Evolutionary conservation across 2,329 filamentous ascomycete species (phyloP), one percentile per base, ranked within the genome.

Genomic region (Ophiosphaerella narmari): DNA sequence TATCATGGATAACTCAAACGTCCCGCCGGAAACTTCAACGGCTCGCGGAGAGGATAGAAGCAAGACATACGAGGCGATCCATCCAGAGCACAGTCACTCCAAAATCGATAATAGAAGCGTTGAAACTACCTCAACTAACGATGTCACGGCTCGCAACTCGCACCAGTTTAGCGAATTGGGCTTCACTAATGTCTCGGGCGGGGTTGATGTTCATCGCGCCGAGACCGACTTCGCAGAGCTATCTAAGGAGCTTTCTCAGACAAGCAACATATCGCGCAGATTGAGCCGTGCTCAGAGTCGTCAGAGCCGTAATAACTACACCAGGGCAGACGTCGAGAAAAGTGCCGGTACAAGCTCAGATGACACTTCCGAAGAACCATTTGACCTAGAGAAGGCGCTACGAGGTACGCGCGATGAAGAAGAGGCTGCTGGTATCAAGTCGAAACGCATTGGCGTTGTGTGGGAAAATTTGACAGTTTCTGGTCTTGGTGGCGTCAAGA

Each of bases 381-480:
- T 94, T 72, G 87, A 96, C 67, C 78, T 96, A 33, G 89, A 96
- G 70, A 74, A 79, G 7, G 86, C 87, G 3, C 77, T 96, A 52
- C 83, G 89, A 38, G 89, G 90, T 2, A 86, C 86, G 47, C 80
- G 88, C 48, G 82, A 81, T 39, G 87, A 90, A 7, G 88, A 91
- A 65, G 81, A 83, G 53, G 85, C 88, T 54, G 88, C 89, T 5
- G 91, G 91, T 1, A 95, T 95, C 72, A 86, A 86, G 52, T 80
- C 86, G 5, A 95, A 95, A 77, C 85, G 88, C 61, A 72, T 74
- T 55, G 80, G 89, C 26, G 88, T 91, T 0, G 82, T 89, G 55
- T 95, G 90, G 89, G 84, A 94, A 46, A 80, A 82, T 14, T 75
- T 95, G 41, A 90, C 88, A 0, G 90, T 94, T 34, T 86, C 83